Evolutionary conservation across 371 early-diverging fungal species (phyloP).

Genomic region (Mucor saturninus): DNA sequence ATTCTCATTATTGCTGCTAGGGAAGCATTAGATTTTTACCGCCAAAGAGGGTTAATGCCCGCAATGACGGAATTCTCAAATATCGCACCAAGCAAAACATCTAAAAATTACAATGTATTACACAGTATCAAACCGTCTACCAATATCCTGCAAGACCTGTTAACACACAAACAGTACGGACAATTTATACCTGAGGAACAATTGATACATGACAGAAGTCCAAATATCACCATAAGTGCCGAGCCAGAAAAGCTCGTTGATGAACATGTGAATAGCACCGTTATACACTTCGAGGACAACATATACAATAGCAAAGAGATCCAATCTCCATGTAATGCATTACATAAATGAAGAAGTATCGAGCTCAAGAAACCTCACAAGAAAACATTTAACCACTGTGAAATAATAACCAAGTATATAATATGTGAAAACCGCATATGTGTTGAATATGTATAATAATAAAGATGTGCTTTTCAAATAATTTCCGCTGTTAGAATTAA

Average conservation of each 20-base stretch:
- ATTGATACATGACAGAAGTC: background rate
- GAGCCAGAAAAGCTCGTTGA: too few relatives aligned
- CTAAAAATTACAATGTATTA: background rate
- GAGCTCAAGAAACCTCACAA: background rate
- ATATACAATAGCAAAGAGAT: background rate
- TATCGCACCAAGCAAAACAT: conserved; percentile 9
- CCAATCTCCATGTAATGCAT: background rate
- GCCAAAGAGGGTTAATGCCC: background rate
- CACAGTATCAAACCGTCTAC: conserved; percentile 5
- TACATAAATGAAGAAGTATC: background rate
- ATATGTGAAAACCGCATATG: too few relatives aligned
- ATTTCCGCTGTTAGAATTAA: too few relatives aligned
- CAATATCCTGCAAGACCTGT: conserved; percentile 1
- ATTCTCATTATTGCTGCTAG: conserved; percentile 26
- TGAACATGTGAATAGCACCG: background rate
- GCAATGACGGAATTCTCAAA: conserved; percentile 12
- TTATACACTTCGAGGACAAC: conserved; percentile 4
- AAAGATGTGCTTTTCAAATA: too few relatives aligned
- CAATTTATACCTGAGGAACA: conserved; percentile 4
- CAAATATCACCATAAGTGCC: background rate
- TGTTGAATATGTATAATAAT: too few relatives aligned
- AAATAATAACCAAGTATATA: too few relatives aligned
- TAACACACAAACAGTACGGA: conserved; percentile 19
- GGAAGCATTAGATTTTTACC: conserved; percentile 10
- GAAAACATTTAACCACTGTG: background rate